These are phyloP conservation scores for Striga asiatica DNA, from an alignment of 257 asterid species.

Conservation along the genomic window DNA sequence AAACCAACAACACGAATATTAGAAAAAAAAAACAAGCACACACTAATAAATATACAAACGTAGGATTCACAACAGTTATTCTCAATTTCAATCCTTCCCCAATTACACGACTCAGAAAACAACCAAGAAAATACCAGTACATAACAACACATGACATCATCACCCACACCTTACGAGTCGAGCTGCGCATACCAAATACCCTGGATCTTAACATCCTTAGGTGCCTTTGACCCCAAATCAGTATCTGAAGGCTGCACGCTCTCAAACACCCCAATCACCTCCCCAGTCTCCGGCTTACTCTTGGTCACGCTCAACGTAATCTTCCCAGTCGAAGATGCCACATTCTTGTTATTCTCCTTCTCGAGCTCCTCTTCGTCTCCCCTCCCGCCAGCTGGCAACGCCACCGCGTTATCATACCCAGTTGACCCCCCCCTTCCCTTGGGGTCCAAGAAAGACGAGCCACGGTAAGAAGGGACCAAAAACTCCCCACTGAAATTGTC, in stretches of 20 bases:
- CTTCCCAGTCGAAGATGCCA: conserved; percentile 56
- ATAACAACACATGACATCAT: not conserved
- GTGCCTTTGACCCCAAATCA: conserved; percentile 87
- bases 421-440: conserved; percentile 99
- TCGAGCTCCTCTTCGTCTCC: conserved; percentile 92
- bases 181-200: conserved; percentile 99
- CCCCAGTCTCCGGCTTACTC: conserved; percentile 91
- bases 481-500: conserved; percentile 61
- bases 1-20: no score
- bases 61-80: no score
- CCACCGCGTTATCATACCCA: conserved; percentile 94
- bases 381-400: conserved; percentile 97
- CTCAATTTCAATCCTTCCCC: conserved; percentile 18
- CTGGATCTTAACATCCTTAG: conserved; percentile 89
- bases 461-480: conserved; percentile 94
- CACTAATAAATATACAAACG: no score
- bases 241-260: conserved; percentile 97
- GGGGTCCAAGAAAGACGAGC: conserved; percentile 97
- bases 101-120: conserved; percentile 37
- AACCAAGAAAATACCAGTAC: conserved; percentile 23
- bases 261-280: conserved; percentile 90
- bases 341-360: conserved; percentile 87
- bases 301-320: conserved; percentile 71
- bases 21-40: no score
- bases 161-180: conserved; percentile 29